Percentiles rank a stretch among this genome's conserved stretches.
Evolutionary conservation across 768 basidiomycete species (phyloP).

Genomic region (Suillus hirtellus): DNA sequence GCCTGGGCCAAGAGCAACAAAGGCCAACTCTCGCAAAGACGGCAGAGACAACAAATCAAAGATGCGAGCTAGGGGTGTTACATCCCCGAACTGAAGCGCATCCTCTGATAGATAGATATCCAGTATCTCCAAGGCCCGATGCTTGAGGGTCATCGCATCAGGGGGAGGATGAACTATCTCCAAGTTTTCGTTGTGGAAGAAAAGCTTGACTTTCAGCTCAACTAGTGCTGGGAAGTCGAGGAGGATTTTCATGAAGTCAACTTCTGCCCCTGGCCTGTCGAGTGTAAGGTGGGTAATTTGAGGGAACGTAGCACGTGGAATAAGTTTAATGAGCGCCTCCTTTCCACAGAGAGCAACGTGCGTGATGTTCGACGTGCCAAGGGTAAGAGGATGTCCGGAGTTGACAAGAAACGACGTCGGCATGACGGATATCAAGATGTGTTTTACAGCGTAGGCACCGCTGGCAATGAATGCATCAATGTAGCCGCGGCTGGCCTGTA

Average conservation of each 20-base stretch:
- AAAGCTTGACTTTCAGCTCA: constrained; percentile 19
- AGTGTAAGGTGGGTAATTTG: constrained; percentile 28
- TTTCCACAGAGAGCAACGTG: constrained; percentile 19
- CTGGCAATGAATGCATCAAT: constrained; percentile 20
- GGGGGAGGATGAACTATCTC: constrained; percentile 14
- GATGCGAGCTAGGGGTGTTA: constrained; percentile 17
- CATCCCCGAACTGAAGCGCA: constrained; percentile 23
- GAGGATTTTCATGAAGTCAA: constrained; percentile 18
- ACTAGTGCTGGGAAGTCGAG: constrained; percentile 20
- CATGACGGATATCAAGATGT: constrained; percentile 21
- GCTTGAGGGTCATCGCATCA: constrained; percentile 13
- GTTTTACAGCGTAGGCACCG: constrained; percentile 18
- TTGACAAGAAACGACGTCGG: constrained; percentile 12
- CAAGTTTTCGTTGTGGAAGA: constrained; percentile 13
- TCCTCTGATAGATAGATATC: constrained; percentile 25
- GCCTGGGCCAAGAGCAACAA: constrained; percentile 12
- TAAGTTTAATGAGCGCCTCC: constrained; percentile 13
- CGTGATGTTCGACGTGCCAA: constrained; percentile 20
- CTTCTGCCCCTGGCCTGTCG: constrained; percentile 13
- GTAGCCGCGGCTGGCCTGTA: constrained; percentile 22
- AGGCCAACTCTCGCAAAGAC: constrained; percentile 16
- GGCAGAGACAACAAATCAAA: constrained; percentile 26
- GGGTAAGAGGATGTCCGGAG: neutral
- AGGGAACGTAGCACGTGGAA: constrained; percentile 19
- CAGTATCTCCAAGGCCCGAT: constrained; percentile 10